A percentile compares a stretch with the other conserved stretches of the same genome.
phyloP scores from a whole-genome alignment of 768 basidiomycete species.

The Auricularia sp. region DNA sequence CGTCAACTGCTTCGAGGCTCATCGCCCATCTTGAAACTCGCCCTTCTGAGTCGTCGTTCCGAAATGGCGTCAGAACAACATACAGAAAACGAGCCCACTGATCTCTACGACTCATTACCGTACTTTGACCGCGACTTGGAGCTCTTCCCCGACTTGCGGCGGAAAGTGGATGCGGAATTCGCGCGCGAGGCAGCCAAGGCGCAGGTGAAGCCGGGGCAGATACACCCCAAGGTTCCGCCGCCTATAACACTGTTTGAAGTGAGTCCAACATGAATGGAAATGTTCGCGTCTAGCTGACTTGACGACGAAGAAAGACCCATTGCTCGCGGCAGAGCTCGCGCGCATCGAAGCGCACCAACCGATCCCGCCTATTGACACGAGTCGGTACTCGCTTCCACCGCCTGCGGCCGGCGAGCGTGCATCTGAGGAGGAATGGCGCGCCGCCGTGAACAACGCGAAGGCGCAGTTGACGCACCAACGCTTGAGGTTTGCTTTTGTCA shows the following conservation, averaged over 20 bases:
- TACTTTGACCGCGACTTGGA: constrained; percentile 94
- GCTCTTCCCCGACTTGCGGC: constrained; percentile 55
- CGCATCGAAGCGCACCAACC: constrained; percentile 63
- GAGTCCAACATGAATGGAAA: constrained; percentile 16
- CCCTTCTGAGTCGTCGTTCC: too few relatives aligned
- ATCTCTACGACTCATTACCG: constrained; percentile 76
- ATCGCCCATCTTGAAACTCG: too few relatives aligned
- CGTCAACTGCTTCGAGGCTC: neutral
- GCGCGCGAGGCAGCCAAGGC: constrained; percentile 55
- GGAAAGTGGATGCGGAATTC: constrained; percentile 69
- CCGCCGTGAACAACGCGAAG: constrained; percentile 63
- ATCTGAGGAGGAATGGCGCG: constrained; percentile 68
- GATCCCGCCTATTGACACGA: constrained; percentile 55
- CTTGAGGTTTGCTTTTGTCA: constrained; percentile 43
- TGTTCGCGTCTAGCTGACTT: neutral
- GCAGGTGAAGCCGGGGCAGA: constrained; percentile 19
- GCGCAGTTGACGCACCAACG: constrained; percentile 81
- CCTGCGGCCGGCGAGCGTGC: constrained; percentile 47
- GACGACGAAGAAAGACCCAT: constrained; percentile 46
- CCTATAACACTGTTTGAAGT: constrained; percentile 59
- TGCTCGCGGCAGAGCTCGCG: constrained; percentile 63
- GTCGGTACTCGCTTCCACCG: constrained; percentile 65
- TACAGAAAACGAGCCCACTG: constrained; percentile 5
- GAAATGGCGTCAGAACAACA: too few relatives aligned
- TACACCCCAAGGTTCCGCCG: constrained; percentile 68